Evolutionary conservation across 371 early-diverging fungal genomes (phyloP), one percentile per base, ranked within the genome.

Genomic region (Haplosporangium sp.): DNA sequence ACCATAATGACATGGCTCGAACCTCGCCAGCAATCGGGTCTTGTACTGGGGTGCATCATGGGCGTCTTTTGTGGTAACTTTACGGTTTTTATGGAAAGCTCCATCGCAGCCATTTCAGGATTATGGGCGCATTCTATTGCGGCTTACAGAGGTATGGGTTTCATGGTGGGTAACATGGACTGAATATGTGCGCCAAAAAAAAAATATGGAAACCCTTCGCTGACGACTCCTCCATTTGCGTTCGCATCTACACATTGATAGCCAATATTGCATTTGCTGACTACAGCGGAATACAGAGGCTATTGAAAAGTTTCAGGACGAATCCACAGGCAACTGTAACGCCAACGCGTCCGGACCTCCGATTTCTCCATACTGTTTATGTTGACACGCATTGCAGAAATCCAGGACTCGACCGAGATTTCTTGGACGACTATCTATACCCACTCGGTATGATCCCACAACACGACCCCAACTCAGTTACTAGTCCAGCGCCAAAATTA

Each of bases 21-120:
- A 65, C 94, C 95, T 11, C 85, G 96, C n/a, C 94, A 94, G 68
- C 94, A 95, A 73, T 80, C 93, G 40, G 96, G 96, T 5, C 80
- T 95, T 42, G 75, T 92, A 21, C 70, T 91, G 16, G 88, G 92
- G 23, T 84, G 86, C 6, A 83, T 95, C 18, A 83, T 86, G 73
- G 90, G 91, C 7, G 86, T 91, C 12, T 94, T 83, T 81, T 82
- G 86, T 46, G 96, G 95, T 3, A 84, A 89, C 68, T 85, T 84
- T 51, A 88, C 89, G 0, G 73, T 95, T 1, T 91, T 89, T 71
- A 77, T 90, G 36, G 86, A 87, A 62, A 89, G 89, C 21, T 72
- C 84, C 1, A 86, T 90, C 42, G 80, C 90, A 48, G 88, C 89
- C 13, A 67, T 85, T 5, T 89, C 92, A 9, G 89, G 90, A 18